A percentile compares a stretch with the other conserved stretches of the same genome.
phyloP scores from a whole-genome alignment of 2,329 filamentous ascomycete genomes.

The Aspergillus alliaceus region DNA sequence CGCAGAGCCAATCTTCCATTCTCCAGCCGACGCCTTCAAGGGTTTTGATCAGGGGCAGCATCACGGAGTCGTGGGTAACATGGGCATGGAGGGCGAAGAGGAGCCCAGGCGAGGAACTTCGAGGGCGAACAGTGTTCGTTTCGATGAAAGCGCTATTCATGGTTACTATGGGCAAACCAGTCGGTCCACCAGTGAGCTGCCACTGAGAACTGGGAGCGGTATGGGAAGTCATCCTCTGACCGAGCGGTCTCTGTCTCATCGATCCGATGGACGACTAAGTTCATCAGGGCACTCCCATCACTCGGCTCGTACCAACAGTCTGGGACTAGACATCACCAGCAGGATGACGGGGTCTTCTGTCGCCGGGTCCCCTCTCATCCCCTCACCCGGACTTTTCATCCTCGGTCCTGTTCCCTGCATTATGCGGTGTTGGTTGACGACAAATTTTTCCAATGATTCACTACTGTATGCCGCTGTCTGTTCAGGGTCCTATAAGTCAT shows the following conservation, averaged over 20 bases:
- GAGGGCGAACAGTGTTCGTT: conserved; percentile 93
- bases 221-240: conserved; percentile 78
- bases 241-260: conserved; percentile 89
- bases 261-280: conserved; percentile 92
- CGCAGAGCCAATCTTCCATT: conserved; percentile 74
- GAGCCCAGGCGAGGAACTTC: conserved; percentile 83
- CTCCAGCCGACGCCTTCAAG: conserved; percentile 81
- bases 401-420: conserved; percentile 90
- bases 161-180: conserved; percentile 83
- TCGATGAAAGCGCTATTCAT: conserved; percentile 92
- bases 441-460: conserved; percentile 83
- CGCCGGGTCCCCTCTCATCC: conserved; percentile 70
- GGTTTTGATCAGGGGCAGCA: conserved; percentile 82
- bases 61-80: conserved; percentile 73
- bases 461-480: conserved; percentile 90
- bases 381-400: conserved; percentile 81
- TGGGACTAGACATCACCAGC: conserved; percentile 73
- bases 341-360: conserved; percentile 63
- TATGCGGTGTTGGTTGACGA: conserved; percentile 91
- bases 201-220: conserved; percentile 74
- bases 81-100: conserved; percentile 85
- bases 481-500: conserved; percentile 85
- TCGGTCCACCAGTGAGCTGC: conserved; percentile 80
- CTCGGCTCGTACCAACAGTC: conserved; percentile 80
- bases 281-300: conserved; percentile 80